These are phyloP conservation scores for Solanum pinnatisectum DNA, from an alignment of 257 asterid species.

Conservation along the genomic window DNA sequence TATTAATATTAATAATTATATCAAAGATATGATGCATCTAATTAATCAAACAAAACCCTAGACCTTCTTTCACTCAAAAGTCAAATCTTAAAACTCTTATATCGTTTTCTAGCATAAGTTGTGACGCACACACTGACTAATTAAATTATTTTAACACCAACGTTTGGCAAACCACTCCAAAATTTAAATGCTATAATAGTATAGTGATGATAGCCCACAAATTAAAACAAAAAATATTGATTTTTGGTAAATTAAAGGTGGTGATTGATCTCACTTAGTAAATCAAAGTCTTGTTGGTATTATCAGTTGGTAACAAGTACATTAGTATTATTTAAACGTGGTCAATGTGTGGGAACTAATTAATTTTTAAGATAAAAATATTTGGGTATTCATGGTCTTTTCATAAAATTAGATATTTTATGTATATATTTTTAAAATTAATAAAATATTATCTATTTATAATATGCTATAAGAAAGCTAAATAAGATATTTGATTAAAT, in stretches of 20 bases:
- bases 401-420: not conserved
- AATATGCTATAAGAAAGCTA: not conserved
- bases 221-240: not conserved
- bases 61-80: not conserved
- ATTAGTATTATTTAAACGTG: not conserved
- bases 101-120: not conserved
- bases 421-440: too few relatives aligned
- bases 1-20: too few relatives aligned
- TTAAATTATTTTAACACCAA: not conserved
- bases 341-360: not conserved
- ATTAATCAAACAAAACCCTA: not conserved
- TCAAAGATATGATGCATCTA: not conserved
- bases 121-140: not conserved
- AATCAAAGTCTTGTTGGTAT: not conserved
- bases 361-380: not conserved
- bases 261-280: not conserved
- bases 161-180: slow-evolving; percentile 13
- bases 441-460: not conserved
- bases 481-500: not conserved
- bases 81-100: not conserved
- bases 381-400: not conserved
- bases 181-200: not conserved
- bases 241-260: not conserved
- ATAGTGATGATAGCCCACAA: not conserved
- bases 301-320: not conserved